Conservation (phyloP, 805 yeast genomes). For the Nakazawaea ishiwadae region DNA sequence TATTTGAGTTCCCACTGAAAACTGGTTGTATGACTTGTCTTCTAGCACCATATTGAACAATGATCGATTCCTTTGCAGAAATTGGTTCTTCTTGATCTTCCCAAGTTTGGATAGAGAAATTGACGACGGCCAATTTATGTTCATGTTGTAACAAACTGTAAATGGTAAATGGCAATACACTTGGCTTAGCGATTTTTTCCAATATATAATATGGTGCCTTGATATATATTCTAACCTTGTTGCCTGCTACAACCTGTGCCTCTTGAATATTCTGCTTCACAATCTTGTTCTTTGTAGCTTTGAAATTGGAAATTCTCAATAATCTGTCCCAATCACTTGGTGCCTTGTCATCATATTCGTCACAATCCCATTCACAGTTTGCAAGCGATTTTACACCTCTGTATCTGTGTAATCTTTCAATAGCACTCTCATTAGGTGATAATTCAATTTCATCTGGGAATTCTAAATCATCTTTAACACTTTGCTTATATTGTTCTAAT, state of each 20-base stretch:
- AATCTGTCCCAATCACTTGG: constrained; percentile 79
- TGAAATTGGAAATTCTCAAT: constrained; percentile 69
- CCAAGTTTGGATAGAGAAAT: constrained; percentile 81
- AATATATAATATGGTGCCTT: constrained; percentile 47
- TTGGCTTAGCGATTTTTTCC: constrained; percentile 38
- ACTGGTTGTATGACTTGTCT: constrained; percentile 78
- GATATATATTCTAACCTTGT: constrained; percentile 53
- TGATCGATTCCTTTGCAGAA: constrained; percentile 72
- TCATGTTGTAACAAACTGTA: constrained; percentile 82
- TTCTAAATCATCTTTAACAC: constrained; percentile 80
- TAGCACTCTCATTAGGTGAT: constrained; percentile 69
- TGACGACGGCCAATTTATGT: constrained; percentile 78
- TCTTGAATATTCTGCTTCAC: constrained; percentile 51
- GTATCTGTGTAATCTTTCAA: constrained; percentile 69
- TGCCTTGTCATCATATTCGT: constrained; percentile 66
- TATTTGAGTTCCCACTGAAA: constrained; percentile 73
- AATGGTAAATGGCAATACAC: constrained; percentile 49
- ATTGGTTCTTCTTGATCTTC: constrained; percentile 85
- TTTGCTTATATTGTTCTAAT: constrained; percentile 57
- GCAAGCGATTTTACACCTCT: constrained; percentile 84
- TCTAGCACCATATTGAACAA: constrained; percentile 93
- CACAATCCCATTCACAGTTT: constrained; percentile 81
- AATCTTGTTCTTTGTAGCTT: constrained; percentile 67
- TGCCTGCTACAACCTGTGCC: constrained; percentile 57
- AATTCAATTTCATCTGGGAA: constrained; percentile 96